Conservation (phyloP, 2,329 filamentous ascomycete genomes). For the Volutella citrinella region DNA sequence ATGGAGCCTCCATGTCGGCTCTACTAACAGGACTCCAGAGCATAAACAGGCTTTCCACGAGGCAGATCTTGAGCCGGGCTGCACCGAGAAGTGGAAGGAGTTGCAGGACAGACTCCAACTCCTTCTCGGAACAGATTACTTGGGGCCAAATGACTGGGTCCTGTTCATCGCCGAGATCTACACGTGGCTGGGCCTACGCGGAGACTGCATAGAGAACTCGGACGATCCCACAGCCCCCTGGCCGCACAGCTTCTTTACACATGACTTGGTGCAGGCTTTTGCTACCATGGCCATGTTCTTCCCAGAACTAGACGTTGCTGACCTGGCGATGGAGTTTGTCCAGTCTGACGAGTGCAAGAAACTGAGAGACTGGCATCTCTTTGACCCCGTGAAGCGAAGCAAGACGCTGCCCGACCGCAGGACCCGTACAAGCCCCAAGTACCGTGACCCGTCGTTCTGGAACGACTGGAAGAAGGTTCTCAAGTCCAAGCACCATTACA, state of each 20-base stretch:
- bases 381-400: slow-evolving; percentile 18
- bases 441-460: slow-evolving; percentile 20
- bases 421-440: slow-evolving; percentile 21
- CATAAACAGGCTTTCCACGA: slow-evolving; percentile 19
- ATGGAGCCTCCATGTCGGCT: fast-evolving
- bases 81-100: slow-evolving; percentile 14
- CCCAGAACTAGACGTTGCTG: slow-evolving; percentile 8
- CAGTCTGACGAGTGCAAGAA: slow-evolving; percentile 12
- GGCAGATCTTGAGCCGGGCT: slow-evolving; percentile 24
- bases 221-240: slow-evolving; percentile 16
- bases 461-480: slow-evolving; percentile 18
- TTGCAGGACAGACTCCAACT: slow-evolving; percentile 15
- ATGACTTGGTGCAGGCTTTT: slow-evolving; percentile 24
- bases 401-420: slow-evolving; percentile 20
- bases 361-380: slow-evolving; percentile 17
- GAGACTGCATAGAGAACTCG: slow-evolving; percentile 14
- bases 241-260: slow-evolving; percentile 24
- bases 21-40: neutral
- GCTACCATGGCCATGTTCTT: slow-evolving; percentile 26
- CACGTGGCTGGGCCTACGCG: slow-evolving; percentile 19
- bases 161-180: slow-evolving; percentile 21
- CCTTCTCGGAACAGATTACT: slow-evolving; percentile 12
- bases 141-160: slow-evolving; percentile 19
- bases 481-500: slow-evolving; percentile 8
- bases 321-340: slow-evolving; percentile 16